These are phyloP conservation scores for Scorias spongiosa DNA, from an alignment of 2,329 filamentous ascomycete species.

Conservation along the genomic window DNA sequence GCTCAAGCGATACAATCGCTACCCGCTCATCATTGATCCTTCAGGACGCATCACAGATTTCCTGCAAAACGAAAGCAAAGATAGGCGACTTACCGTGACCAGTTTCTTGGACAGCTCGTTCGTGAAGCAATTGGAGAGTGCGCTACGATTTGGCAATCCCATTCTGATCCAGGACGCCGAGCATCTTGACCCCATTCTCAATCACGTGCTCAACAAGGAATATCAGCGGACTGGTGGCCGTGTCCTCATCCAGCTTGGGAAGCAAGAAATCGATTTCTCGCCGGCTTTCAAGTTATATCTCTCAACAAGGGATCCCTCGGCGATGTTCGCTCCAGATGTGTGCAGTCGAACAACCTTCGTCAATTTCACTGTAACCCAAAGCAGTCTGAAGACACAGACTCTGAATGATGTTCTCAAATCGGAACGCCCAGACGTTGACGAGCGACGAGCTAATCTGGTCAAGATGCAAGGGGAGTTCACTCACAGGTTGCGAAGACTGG, in stretches of 20 bases:
- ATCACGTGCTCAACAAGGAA: conserved; percentile 97
- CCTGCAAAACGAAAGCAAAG: conserved; percentile 84
- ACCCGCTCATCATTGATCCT: conserved; percentile 95
- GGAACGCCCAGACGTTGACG: conserved; percentile 91
- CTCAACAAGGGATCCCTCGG: conserved; percentile 89
- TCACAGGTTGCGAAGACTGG: conserved; percentile 86
- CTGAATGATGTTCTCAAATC: conserved; percentile 96
- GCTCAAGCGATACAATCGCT: conserved; percentile 93
- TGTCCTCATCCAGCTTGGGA: conserved; percentile 94
- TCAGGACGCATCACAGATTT: conserved; percentile 92
- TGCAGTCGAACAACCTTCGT: conserved; percentile 98
- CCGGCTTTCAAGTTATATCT: conserved; percentile 90
- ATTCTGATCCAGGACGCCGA: conserved; percentile 98
- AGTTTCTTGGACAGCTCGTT: conserved; percentile 98
- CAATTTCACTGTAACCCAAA: conserved; percentile 98
- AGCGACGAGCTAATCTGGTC: conserved; percentile 90
- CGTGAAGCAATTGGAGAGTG: conserved; percentile 93
- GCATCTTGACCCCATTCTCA: conserved; percentile 89
- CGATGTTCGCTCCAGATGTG: conserved; percentile 87
- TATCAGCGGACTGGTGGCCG: conserved; percentile 97
- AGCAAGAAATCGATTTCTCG: conserved; percentile 98
- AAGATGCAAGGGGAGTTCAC: conserved; percentile 99
- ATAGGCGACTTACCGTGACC: conserved; percentile 84
- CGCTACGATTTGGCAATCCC: conserved; percentile 91
- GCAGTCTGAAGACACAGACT: conserved; percentile 94